Percentiles rank a stretch among this genome's conserved stretches.
These are phyloP conservation scores for Eucalyptus victrix DNA, from an alignment of 345 rosid genomes.

Conservation along the genomic window DNA sequence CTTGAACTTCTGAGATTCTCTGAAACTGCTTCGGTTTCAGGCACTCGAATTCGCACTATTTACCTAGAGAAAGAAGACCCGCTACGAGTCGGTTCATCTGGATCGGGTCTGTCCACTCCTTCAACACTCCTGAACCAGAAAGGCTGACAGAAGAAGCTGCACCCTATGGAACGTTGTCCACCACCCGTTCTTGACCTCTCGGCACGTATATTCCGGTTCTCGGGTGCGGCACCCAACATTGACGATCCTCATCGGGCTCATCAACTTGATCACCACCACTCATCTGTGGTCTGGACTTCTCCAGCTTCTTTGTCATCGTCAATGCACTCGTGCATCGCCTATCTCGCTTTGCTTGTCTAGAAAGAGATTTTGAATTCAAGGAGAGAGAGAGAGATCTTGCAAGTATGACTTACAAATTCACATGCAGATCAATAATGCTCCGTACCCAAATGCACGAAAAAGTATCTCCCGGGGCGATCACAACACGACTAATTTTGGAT, in stretches of 20 bases:
- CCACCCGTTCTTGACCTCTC: not conserved
- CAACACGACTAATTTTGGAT: no score
- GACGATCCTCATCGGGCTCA: not conserved
- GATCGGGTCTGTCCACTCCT: not conserved
- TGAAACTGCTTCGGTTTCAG: not conserved
- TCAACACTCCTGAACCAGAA: not conserved
- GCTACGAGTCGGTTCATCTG: not conserved
- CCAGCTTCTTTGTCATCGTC: not conserved
- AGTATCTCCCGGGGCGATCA: no score
- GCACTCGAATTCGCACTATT: not conserved
- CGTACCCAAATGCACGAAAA: no score
- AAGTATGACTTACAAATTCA: no score
- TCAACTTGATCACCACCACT: not conserved
- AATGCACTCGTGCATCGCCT: not conserved
- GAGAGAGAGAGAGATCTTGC: no score
- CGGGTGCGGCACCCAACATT: not conserved
- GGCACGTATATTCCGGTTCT: not conserved
- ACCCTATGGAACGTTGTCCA: not conserved
- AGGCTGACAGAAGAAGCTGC: not conserved
- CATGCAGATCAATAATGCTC: no score
- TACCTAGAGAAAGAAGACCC: not conserved
- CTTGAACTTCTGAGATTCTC: not conserved
- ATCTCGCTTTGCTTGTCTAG: not conserved
- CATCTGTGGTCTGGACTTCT: not conserved
- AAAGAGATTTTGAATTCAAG: no score